Evolutionary conservation across 1,284 basidiomycete genomes (phyloP), one percentile per base, ranked within the genome.

Genomic region (Sanghuangporus baumii): DNA sequence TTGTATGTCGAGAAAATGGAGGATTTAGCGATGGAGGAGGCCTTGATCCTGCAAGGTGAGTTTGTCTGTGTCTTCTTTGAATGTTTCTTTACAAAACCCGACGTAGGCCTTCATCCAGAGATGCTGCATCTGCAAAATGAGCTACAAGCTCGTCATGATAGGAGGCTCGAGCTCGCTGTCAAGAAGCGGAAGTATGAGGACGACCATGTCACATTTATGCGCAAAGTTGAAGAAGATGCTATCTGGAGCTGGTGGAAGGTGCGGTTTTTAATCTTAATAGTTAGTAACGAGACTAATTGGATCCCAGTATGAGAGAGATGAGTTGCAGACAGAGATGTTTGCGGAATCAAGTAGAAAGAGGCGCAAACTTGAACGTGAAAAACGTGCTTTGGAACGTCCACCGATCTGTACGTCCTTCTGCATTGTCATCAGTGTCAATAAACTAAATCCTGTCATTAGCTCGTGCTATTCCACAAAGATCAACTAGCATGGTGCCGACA

Each of bases 1-100:
- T 75, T 92, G 12, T 93, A 91, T 70, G 80, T 91, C 3, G 90
- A 93, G 74, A 92, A 91, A 74, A 91, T 93, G 89, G 88, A 90
- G 46, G 80, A 78, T 2, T 73, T 92, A 3, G 85, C 87, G 55
- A 89, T 86, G 86, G 90, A 93, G 71, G 90, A 93, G 68, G 73
- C 78, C 3, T 73, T 92, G 66, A 78, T 92, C 18, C 78, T 78
- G 18, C 81, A 85, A 59, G 86, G 89, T 89, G 67, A 66, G 80
- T 76, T 14, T 36, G 7, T 47, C 36, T 47, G 46, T 62, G 59
- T 37, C 9, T 36, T 43, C 20, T 16, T 14, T 43, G 7, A 8
- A 54, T 34, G 16, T 4, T 50, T n/a, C 31, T 41, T 50, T 20
- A 56, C 38, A 48, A 26, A 14, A 43, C 26, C n/a, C 38, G 18